Evolutionary conservation across 2,329 filamentous ascomycete genomes (phyloP).

Genomic region (Cladosporium sp.): DNA sequence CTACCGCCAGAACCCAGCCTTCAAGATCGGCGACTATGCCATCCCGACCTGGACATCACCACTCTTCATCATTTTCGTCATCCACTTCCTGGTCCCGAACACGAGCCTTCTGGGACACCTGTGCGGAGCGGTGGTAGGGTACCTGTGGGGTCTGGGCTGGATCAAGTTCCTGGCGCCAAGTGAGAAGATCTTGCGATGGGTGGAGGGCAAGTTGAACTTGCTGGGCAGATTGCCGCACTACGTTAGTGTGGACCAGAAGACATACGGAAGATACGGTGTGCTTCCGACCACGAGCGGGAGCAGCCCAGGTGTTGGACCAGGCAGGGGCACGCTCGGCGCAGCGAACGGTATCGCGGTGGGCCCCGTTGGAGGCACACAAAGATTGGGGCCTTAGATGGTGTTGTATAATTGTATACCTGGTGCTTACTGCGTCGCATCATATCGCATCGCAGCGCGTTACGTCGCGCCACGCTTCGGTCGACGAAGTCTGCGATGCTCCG

Average conservation of each 20-base stretch:
- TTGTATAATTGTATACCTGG: not conserved
- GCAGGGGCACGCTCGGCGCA: slow-evolving; percentile 32
- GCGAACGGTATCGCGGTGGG: slow-evolving; percentile 52
- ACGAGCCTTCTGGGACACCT: slow-evolving; percentile 86
- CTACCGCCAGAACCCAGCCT: slow-evolving; percentile 75
- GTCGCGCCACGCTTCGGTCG: not conserved
- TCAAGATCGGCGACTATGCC: slow-evolving; percentile 64
- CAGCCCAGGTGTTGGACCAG: slow-evolving; percentile 25
- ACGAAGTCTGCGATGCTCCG: not conserved
- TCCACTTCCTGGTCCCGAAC: slow-evolving; percentile 74
- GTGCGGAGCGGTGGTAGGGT: slow-evolving; percentile 80
- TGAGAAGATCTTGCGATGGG: slow-evolving; percentile 81
- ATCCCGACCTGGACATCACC: slow-evolving; percentile 94
- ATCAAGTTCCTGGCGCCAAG: slow-evolving; percentile 87
- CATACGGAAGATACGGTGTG: slow-evolving; percentile 87
- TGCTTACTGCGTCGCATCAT: not conserved
- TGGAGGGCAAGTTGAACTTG: slow-evolving; percentile 85
- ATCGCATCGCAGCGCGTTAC: not conserved
- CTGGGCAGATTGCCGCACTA: slow-evolving; percentile 84
- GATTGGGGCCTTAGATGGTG: slow-evolving; percentile 61
- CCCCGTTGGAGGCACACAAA: slow-evolving; percentile 64
- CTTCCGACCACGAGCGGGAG: slow-evolving; percentile 55
- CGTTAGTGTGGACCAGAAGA: slow-evolving; percentile 93
- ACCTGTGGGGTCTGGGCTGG: slow-evolving; percentile 84
- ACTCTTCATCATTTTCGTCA: slow-evolving; percentile 71